Evolutionary conservation across 306 rosid genomes (phyloP).

Genomic region (Pterocarpus santalinus): DNA sequence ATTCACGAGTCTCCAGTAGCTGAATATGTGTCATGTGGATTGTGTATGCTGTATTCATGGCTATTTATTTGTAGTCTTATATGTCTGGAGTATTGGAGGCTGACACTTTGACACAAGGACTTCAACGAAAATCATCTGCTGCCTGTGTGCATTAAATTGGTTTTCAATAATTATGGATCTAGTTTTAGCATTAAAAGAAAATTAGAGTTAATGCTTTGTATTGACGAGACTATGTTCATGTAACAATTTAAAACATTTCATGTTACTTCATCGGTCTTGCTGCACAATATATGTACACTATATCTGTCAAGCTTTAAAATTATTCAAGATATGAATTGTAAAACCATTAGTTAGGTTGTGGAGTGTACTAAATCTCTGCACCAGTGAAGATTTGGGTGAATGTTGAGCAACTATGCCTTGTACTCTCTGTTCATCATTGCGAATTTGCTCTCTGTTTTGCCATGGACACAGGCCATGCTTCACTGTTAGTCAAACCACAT

Average conservation of each 20-base stretch:
- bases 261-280: not conserved
- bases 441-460: no score
- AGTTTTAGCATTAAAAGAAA: not conserved
- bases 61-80: conserved; percentile 30
- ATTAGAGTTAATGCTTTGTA: not conserved
- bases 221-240: not conserved
- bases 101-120: conserved; percentile 10
- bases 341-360: no score
- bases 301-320: no score
- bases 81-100: conserved; percentile 33
- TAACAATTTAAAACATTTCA: conserved; percentile 3
- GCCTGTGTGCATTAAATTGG: not conserved
- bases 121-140: not conserved
- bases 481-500: no score
- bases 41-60: conserved; percentile 17
- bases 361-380: no score
- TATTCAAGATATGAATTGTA: no score
- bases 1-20: conserved; percentile 32
- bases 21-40: conserved; percentile 25
- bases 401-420: no score
- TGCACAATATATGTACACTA: no score
- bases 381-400: no score
- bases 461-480: no score
- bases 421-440: no score
- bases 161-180: conserved; percentile 3